Percentiles rank a stretch among this genome's conserved stretches.
These are phyloP conservation scores for Podospora didyma DNA, from an alignment of 495 filamentous ascomycete species.

Conservation along the genomic window DNA sequence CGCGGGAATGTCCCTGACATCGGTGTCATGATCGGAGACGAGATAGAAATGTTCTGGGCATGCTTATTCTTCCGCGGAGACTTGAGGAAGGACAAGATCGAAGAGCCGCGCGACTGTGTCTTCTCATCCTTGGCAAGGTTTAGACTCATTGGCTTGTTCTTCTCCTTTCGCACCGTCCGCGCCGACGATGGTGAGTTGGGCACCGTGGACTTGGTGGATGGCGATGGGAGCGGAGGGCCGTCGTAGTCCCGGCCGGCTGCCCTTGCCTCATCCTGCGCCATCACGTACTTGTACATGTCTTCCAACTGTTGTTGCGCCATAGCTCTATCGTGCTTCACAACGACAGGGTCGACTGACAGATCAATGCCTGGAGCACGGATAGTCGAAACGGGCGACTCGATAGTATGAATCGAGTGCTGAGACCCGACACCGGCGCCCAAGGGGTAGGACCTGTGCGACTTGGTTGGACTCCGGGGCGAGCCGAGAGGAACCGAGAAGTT, in stretches of 20 bases:
- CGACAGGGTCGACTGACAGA: slow-evolving; percentile 62
- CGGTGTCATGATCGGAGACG: slow-evolving; percentile 53
- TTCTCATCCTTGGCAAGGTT: slow-evolving; percentile 38
- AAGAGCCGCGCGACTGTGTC: slow-evolving; percentile 45
- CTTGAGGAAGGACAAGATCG: slow-evolving; percentile 48
- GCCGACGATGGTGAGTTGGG: slow-evolving; percentile 19
- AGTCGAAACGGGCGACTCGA: slow-evolving; percentile 43
- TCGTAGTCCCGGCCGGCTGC: slow-evolving; percentile 31
- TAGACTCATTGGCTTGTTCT: slow-evolving; percentile 44
- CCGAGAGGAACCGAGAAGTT: slow-evolving; percentile 43
- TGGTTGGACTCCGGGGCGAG: slow-evolving; percentile 20
- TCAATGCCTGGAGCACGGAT: slow-evolving; percentile 37
- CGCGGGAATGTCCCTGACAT: slow-evolving; percentile 48
- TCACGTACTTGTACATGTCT: slow-evolving; percentile 83
- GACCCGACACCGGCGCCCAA: slow-evolving; percentile 38
- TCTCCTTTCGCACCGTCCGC: slow-evolving; percentile 24
- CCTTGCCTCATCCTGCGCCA: slow-evolving; percentile 37
- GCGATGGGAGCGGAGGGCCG: slow-evolving; percentile 27
- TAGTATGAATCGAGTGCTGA: slow-evolving; percentile 48
- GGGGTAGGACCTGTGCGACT: slow-evolving; percentile 25
- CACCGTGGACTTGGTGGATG: slow-evolving; percentile 24
- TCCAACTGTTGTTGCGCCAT: slow-evolving; percentile 78
- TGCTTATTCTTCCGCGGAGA: slow-evolving; percentile 45
- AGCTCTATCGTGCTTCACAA: slow-evolving; percentile 67
- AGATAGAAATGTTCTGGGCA: slow-evolving; percentile 43